Evolutionary conservation across 257 asterid species (phyloP), one percentile per base, ranked within the genome.

Genomic region (Ocimum tenuiflorum): DNA sequence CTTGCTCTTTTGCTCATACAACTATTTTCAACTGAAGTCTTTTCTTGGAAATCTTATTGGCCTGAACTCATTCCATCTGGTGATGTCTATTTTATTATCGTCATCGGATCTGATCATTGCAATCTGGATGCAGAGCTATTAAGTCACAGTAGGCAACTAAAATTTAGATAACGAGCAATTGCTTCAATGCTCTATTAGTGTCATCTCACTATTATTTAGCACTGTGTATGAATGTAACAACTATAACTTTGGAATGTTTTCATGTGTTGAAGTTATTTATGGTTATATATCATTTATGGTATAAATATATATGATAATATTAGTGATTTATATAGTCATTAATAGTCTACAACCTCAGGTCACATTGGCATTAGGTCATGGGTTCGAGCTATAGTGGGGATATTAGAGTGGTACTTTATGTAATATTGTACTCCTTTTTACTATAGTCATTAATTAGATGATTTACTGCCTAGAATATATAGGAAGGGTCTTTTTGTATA

Each of bases 51-150:
- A 55, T 13, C 22, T 48, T 12, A 48, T 64, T 59, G 61, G 20
- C 63, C 53, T 56, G 35, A 54, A 31, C 45, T 57, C 33, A 17
- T 70, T 35, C 60, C 57, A 50, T 39, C 41, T 3, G 56, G 36
- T 14, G 58, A 29, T 65, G 41, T 57, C 8, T 42, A 62, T 46
- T 47, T 67, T 46, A 38, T n/a, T 59, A 41, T 73, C 23, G 57
- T 52, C 29, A 9, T 72, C 47, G 65, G 57, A 52, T 12, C 18
- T 23, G 58, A 41, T 53, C 43, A 61, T 42, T 22, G 13, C 11
- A 56, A 53, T 27, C 60, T 57, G 23, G 56, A 45, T 29, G 10
- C 11, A 8, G 48, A 47, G 13, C 45, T 65, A 42, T 15, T 20
- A 27, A 52, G 48, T 57, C 65, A 55, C 42, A 19, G 53, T 57